Conservation (phyloP, 192 early-diverging fungal genomes). For the Kappamyces sp. region DNA sequence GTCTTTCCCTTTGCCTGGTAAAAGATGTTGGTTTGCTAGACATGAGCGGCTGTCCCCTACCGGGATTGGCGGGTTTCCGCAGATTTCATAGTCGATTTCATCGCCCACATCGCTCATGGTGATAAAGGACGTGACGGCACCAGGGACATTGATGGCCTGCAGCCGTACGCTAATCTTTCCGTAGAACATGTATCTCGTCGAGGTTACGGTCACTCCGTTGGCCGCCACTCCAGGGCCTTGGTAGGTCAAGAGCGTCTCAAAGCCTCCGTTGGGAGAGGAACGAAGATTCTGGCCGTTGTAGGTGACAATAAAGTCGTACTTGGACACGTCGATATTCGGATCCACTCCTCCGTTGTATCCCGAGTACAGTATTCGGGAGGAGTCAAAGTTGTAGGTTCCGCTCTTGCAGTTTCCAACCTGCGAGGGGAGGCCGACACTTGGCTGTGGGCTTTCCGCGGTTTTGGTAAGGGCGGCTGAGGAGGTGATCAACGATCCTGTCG, state of each 20-base stretch:
- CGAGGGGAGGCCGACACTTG: too few relatives aligned
- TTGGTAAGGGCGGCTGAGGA: too few relatives aligned
- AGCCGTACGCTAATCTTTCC: background rate
- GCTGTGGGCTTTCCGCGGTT: too few relatives aligned
- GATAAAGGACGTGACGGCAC: background rate
- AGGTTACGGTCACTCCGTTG: background rate
- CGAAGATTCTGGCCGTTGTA: constrained; percentile 1
- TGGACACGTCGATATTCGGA: background rate
- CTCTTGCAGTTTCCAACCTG: background rate
- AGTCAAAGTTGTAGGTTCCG: background rate
- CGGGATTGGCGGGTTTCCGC: background rate
- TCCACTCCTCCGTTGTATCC: background rate
- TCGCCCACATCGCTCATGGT: background rate
- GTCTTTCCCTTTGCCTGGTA: too few relatives aligned
- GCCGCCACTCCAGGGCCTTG: background rate
- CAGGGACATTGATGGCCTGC: constrained; percentile 1
- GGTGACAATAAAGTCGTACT: constrained; percentile 7
- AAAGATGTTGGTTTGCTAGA: constrained; percentile 6
- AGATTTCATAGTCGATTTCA: background rate
- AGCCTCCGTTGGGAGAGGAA: background rate
- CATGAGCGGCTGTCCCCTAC: too few relatives aligned
- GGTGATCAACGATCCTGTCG: too few relatives aligned
- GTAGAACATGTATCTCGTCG: constrained; percentile 4
- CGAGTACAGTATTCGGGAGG: background rate
- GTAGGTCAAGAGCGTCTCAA: background rate